Evolutionary conservation across 2,329 filamentous ascomycete genomes (phyloP).

Genomic region (Ophiocordyceps sinensis): DNA sequence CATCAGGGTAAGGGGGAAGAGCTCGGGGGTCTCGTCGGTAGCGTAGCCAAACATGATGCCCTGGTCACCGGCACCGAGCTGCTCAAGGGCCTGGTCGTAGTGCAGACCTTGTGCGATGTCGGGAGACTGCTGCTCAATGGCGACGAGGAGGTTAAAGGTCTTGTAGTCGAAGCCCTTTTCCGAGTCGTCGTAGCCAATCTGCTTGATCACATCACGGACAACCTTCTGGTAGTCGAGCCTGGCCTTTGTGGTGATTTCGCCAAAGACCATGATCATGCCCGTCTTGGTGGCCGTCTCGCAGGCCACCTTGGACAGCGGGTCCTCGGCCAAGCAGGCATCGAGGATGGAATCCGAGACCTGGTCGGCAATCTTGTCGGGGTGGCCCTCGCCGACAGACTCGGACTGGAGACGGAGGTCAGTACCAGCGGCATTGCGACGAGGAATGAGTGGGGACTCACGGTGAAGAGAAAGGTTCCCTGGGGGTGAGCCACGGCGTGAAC

Average conservation of each 20-base stretch:
- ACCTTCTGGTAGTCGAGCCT: conserved; percentile 95
- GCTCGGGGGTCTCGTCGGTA: conserved; percentile 95
- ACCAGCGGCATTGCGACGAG: not conserved
- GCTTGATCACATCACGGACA: conserved; percentile 88
- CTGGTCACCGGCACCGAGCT: conserved; percentile 97
- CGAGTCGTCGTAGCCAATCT: conserved; percentile 96
- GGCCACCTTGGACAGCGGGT: conserved; percentile 96
- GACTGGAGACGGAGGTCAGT: conserved; percentile 35
- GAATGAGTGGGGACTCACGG: conserved; percentile 30
- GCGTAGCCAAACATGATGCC: conserved; percentile 99
- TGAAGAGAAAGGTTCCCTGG: conserved; percentile 69
- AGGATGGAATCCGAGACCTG: conserved; percentile 98
- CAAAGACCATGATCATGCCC: conserved; percentile 98
- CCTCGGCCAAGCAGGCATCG: conserved; percentile 89
- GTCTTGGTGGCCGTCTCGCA: conserved; percentile 99
- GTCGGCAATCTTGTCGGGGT: conserved; percentile 95
- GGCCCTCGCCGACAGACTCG: conserved; percentile 79
- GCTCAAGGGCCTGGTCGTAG: conserved; percentile 93
- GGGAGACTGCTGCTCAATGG: conserved; percentile 97
- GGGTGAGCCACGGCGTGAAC: conserved; percentile 14
- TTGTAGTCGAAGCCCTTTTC: conserved; percentile 99
- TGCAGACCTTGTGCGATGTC: conserved; percentile 99
- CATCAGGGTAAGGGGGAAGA: conserved; percentile 85
- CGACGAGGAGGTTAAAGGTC: conserved; percentile 95
- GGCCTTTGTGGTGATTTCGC: conserved; percentile 97